Evolutionary conservation across 2,329 filamentous ascomycete species (phyloP).

Genomic region (Hirsutella minnesotensis): DNA sequence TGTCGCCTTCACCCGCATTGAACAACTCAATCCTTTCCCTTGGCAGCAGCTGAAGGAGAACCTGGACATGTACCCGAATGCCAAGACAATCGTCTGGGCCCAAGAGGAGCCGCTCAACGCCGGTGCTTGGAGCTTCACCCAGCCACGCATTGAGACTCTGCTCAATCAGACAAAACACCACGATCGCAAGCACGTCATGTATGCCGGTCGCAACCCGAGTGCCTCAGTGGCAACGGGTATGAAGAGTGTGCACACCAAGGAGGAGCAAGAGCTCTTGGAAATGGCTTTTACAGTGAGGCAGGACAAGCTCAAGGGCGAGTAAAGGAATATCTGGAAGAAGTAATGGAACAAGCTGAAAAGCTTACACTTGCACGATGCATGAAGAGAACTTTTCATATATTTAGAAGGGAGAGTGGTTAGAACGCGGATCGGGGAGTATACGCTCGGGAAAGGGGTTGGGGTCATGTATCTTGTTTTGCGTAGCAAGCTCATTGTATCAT

Average conservation of each 20-base stretch:
- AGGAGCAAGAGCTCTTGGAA: slow-evolving; percentile 75
- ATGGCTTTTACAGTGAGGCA: slow-evolving; percentile 52
- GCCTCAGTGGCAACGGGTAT: slow-evolving; percentile 88
- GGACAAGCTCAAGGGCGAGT: slow-evolving; percentile 60
- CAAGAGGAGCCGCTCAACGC: slow-evolving; percentile 98
- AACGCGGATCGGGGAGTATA: not conserved
- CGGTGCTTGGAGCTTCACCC: slow-evolving; percentile 92
- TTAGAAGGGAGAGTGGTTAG: not conserved
- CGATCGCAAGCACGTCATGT: slow-evolving; percentile 91
- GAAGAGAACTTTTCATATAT: not conserved
- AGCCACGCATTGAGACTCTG: slow-evolving; percentile 92
- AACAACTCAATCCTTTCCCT: slow-evolving; percentile 98
- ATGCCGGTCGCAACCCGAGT: slow-evolving; percentile 86
- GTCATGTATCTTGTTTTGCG: slow-evolving; percentile 2
- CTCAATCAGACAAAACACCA: slow-evolving; percentile 89
- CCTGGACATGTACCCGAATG: slow-evolving; percentile 92
- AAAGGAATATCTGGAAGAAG: not conserved
- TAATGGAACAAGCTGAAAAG: not conserved
- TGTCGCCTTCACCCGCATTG: slow-evolving; percentile 86
- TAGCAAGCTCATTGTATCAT: slow-evolving; percentile 8
- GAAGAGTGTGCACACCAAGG: slow-evolving; percentile 79
- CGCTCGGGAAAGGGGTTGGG: not conserved
- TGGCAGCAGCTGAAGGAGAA: slow-evolving; percentile 97
- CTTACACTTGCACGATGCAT: not conserved
- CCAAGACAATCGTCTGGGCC: slow-evolving; percentile 92